Percentiles rank a stretch among this genome's conserved stretches.
These are phyloP conservation scores for Westerdykella aurantiaca DNA, from an alignment of 2,329 filamentous ascomycete species.

Conservation along the genomic window DNA sequence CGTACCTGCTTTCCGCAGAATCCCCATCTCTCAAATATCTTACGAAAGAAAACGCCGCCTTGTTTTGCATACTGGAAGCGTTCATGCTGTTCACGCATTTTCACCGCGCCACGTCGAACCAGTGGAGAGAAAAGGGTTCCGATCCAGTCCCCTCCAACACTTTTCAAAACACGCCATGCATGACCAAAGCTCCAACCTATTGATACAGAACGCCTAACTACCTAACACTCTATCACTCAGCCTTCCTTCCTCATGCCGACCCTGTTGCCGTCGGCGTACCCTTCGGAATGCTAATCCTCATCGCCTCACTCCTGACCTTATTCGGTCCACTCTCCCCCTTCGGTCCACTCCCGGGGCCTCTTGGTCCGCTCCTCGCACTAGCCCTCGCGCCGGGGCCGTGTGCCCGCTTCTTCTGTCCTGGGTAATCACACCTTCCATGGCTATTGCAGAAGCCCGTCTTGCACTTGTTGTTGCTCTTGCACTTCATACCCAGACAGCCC, in stretches of 20 bases:
- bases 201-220: too few species aligned
- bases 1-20: too few species aligned
- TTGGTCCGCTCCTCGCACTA: constrained; percentile 8
- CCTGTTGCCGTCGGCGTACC: constrained; percentile 22
- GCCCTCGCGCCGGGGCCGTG: constrained; percentile 18
- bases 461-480: constrained; percentile 24
- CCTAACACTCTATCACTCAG: not conserved
- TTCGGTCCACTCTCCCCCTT: constrained; percentile 22
- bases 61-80: too few species aligned
- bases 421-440: constrained; percentile 26
- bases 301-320: constrained; percentile 26
- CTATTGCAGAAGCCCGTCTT: constrained; percentile 31
- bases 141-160: too few species aligned
- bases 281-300: constrained; percentile 22
- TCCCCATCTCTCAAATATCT: too few species aligned
- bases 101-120: too few species aligned
- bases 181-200: too few species aligned
- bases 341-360: constrained; percentile 14
- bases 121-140: too few species aligned
- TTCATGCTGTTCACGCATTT: too few species aligned
- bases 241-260: not conserved
- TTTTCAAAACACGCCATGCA: too few species aligned
- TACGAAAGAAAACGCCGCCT: too few species aligned
- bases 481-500: constrained; percentile 20
- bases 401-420: constrained; percentile 14